Evolutionary conservation across 2,329 filamentous ascomycete genomes (phyloP).

Genomic region (Beauveria brongniartii): DNA sequence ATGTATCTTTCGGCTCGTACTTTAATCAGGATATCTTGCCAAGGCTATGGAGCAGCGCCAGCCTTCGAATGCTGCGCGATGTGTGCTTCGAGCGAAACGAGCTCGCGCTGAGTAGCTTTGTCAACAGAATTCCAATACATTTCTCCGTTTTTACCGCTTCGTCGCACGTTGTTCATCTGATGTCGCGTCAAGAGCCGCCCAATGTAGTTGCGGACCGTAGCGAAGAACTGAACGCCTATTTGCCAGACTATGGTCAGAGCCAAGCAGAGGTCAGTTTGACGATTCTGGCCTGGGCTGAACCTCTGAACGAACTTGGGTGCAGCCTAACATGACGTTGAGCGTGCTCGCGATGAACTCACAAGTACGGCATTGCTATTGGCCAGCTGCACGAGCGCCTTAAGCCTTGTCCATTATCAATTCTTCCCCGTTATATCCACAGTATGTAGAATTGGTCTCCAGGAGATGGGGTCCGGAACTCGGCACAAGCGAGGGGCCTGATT

Average conservation of each 20-base stretch:
- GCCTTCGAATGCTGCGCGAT: background rate
- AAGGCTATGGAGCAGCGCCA: background rate
- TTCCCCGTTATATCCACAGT: background rate
- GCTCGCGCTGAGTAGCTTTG: slow-evolving; percentile 10
- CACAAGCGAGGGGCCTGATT: background rate
- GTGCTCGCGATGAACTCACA: background rate
- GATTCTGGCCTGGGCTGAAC: no score
- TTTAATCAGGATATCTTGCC: slow-evolving; percentile 13
- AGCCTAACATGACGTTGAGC: background rate
- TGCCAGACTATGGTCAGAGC: slow-evolving; percentile 15
- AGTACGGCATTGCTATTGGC: background rate
- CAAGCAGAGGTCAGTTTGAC: no score
- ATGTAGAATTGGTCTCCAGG: background rate
- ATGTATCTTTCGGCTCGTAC: slow-evolving; percentile 15
- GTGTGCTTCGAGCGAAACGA: slow-evolving; percentile 9
- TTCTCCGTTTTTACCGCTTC: background rate
- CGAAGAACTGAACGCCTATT: slow-evolving; percentile 14
- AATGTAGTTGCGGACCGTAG: slow-evolving; percentile 11
- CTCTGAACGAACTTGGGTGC: background rate
- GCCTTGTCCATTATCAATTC: background rate
- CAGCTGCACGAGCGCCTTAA: background rate
- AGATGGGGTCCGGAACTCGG: background rate
- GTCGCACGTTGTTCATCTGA: slow-evolving; percentile 9
- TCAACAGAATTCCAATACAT: slow-evolving; percentile 11
- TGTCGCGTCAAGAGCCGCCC: slow-evolving; percentile 10